A percentile compares a stretch with the other conserved stretches of the same genome.
Conservation (phyloP, 192 early-diverging fungal species). For the Cladochytrium replicatum region DNA sequence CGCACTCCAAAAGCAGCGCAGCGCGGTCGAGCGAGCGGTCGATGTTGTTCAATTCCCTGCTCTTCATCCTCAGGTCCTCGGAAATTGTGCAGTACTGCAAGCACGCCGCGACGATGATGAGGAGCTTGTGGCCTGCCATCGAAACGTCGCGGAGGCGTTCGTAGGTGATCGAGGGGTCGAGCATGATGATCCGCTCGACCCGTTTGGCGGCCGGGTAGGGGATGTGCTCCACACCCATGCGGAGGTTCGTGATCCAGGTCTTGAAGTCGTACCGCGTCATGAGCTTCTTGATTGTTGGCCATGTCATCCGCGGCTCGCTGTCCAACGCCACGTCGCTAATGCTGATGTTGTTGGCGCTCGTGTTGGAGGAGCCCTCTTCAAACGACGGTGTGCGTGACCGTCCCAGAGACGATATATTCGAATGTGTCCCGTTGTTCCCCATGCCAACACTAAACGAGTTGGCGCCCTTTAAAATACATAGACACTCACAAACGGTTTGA, state of each 20-base stretch:
- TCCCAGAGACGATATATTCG: too few species aligned
- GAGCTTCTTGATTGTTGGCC: conserved; percentile 31
- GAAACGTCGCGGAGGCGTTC: conserved; percentile 37
- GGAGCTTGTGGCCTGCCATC: conserved; percentile 33
- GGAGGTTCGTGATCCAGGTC: conserved; percentile 31
- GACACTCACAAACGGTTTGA: conserved; percentile 42
- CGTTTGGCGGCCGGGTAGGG: conserved; percentile 17
- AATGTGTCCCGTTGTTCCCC: too few species aligned
- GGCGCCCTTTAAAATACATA: conserved; percentile 30
- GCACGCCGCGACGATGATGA: conserved; percentile 47
- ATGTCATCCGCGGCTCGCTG: too few species aligned
- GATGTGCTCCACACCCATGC: conserved; percentile 26
- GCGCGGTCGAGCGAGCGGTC: too few species aligned
- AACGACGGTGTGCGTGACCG: too few species aligned
- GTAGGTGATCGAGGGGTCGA: conserved; percentile 38
- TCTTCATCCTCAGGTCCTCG: conserved; percentile 25
- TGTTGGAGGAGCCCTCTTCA: too few species aligned
- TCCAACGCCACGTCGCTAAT: too few species aligned
- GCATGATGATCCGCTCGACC: conserved; percentile 42
- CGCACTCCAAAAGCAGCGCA: too few species aligned
- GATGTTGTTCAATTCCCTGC: too few species aligned
- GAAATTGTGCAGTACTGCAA: conserved; percentile 34
- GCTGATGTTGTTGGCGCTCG: too few species aligned
- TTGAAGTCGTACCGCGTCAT: conserved; percentile 39
- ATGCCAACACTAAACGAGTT: too few species aligned